phyloP scores from a whole-genome alignment of 768 basidiomycete genomes.

The Jaapia argillacea region DNA sequence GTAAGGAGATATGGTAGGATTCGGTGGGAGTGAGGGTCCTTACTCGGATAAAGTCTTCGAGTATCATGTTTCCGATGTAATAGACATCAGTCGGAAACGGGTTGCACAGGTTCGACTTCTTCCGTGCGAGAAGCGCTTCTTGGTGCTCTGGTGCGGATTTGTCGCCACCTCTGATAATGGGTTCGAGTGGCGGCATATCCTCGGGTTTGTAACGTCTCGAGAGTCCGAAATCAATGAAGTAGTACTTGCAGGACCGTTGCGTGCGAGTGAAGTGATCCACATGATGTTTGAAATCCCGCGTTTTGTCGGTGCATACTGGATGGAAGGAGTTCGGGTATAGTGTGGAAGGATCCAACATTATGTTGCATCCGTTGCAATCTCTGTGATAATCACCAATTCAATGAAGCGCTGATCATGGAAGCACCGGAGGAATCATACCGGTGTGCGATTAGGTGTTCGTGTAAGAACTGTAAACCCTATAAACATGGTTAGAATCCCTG shows the following conservation, averaged over 20 bases:
- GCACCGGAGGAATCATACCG: constrained; percentile 8
- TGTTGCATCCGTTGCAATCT: constrained; percentile 4
- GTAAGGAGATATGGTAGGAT: background rate
- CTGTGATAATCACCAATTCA: background rate
- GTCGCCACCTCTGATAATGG: constrained; percentile 29
- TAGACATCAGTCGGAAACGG: constrained; percentile 27
- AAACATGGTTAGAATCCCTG: background rate
- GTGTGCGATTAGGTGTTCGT: constrained; percentile 19
- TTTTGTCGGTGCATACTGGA: constrained; percentile 8
- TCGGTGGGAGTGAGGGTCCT: constrained; percentile 1
- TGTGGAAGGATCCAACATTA: constrained; percentile 17
- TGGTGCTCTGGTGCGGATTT: constrained; percentile 25
- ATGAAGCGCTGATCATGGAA: background rate
- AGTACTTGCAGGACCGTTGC: constrained; percentile 19
- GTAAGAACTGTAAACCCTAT: constrained; percentile 26
- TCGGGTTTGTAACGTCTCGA: constrained; percentile 15
- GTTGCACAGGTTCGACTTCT: constrained; percentile 9
- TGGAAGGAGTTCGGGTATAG: constrained; percentile 20
- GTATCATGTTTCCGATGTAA: constrained; percentile 22
- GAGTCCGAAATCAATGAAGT: constrained; percentile 26
- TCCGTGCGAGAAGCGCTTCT: no score
- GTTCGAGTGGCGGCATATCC: constrained; percentile 15
- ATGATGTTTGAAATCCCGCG: constrained; percentile 10
- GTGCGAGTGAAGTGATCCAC: constrained; percentile 21
- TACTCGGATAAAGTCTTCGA: constrained; percentile 16